A percentile compares a stretch with the other conserved stretches of the same genome.
Evolutionary conservation across 2,329 filamentous ascomycete genomes (phyloP).

Genomic region (Stachybotrys elegans): DNA sequence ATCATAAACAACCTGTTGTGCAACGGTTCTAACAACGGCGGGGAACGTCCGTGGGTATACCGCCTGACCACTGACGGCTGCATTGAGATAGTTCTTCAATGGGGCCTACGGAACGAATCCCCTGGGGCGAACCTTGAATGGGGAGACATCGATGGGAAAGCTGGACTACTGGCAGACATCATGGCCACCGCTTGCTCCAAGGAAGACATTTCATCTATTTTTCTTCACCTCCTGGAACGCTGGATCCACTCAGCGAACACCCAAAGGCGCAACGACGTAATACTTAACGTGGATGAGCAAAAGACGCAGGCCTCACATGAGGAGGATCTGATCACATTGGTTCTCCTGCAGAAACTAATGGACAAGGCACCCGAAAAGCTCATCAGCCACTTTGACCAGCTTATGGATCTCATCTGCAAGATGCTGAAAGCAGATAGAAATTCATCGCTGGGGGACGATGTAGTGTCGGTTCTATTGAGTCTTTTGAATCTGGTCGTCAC

Average conservation of each 20-base stretch:
- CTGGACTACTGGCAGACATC: slow-evolving; percentile 41
- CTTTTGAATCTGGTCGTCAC: slow-evolving; percentile 57
- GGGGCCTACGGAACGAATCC: slow-evolving; percentile 7
- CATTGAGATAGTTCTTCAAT: slow-evolving; percentile 44
- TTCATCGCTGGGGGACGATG: slow-evolving; percentile 38
- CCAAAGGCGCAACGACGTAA: slow-evolving; percentile 17
- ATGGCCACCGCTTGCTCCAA: slow-evolving; percentile 46
- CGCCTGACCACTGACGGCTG: slow-evolving; percentile 36
- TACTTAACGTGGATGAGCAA: slow-evolving; percentile 23
- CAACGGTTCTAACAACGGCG: slow-evolving; percentile 36
- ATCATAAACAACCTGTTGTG: slow-evolving; percentile 53
- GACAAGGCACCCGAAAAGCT: slow-evolving; percentile 58
- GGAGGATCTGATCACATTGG: slow-evolving; percentile 49
- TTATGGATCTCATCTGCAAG: slow-evolving; percentile 59
- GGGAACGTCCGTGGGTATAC: slow-evolving; percentile 47
- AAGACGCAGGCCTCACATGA: slow-evolving; percentile 32
- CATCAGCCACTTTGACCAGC: slow-evolving; percentile 57
- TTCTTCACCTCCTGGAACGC: slow-evolving; percentile 51
- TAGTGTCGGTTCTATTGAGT: slow-evolving; percentile 51
- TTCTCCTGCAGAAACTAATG: slow-evolving; percentile 62
- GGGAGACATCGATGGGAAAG: slow-evolving; percentile 42
- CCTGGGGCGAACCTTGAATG: slow-evolving; percentile 28
- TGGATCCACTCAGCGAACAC: slow-evolving; percentile 43
- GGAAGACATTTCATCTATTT: slow-evolving; percentile 54
- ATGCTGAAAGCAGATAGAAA: slow-evolving; percentile 46